Conservation (phyloP, 106 monocot species). For the Ottelia alismoides region DNA sequence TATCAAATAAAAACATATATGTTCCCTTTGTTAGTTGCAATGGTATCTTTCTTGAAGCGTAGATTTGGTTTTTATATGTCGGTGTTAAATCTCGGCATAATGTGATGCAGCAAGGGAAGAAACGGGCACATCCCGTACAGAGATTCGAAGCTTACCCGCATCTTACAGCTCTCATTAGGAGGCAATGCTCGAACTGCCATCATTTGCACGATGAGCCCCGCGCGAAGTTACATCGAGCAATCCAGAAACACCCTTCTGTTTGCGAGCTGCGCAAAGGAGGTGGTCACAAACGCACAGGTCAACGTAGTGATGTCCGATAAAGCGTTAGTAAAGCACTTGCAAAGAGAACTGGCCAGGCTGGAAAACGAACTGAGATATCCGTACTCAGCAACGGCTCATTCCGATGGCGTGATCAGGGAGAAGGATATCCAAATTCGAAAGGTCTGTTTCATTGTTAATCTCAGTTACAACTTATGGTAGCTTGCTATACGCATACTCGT, state of each 20-base stretch:
- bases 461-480: neutral
- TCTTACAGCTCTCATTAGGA: slow-evolving; percentile 79
- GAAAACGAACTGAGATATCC: slow-evolving; percentile 68
- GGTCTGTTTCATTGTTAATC: slow-evolving; percentile 17
- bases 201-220: slow-evolving; percentile 95
- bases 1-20: neutral
- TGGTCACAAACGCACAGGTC: slow-evolving; percentile 74
- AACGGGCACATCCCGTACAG: slow-evolving; percentile 82
- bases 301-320: slow-evolving; percentile 98
- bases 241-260: slow-evolving; percentile 88
- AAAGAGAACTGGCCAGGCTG: slow-evolving; percentile 77
- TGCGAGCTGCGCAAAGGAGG: slow-evolving; percentile 98
- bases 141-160: slow-evolving; percentile 96
- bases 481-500: neutral
- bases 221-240: slow-evolving; percentile 83
- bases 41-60: slow-evolving; percentile 1
- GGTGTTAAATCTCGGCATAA: too few relatives aligned
- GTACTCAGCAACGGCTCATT: slow-evolving; percentile 14
- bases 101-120: slow-evolving; percentile 72
- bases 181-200: slow-evolving; percentile 96
- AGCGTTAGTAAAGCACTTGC: slow-evolving; percentile 89
- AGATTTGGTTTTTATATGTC: neutral
- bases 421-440: slow-evolving; percentile 70
- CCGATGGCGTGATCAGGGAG: slow-evolving; percentile 54
- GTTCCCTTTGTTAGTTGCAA: neutral